Evolutionary conservation across 2,329 filamentous ascomycete genomes (phyloP).

Genomic region (Aspergillus tamarii): DNA sequence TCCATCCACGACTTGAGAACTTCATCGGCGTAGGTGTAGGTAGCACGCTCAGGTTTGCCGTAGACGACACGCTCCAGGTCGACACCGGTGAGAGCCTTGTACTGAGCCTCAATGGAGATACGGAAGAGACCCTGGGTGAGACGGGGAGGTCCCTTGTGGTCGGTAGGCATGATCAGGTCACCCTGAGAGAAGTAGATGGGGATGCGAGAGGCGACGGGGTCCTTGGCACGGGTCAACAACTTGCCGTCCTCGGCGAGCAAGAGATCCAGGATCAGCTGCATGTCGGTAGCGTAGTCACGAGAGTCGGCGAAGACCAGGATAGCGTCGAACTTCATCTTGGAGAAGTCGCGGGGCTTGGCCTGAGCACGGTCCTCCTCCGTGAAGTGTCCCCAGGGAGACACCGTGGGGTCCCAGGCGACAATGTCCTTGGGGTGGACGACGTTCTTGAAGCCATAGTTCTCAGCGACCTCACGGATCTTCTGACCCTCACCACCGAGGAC

Average conservation of each 20-base stretch:
- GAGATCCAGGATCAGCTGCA: conserved; percentile 76
- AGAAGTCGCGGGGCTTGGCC: conserved; percentile 72
- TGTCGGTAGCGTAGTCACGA: conserved; percentile 73
- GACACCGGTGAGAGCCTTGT: conserved; percentile 64
- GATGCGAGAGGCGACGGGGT: conserved; percentile 67
- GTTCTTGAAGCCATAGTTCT: conserved; percentile 74
- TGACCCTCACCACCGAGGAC: conserved; percentile 77
- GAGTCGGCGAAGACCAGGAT: conserved; percentile 77
- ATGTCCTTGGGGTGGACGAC: conserved; percentile 76
- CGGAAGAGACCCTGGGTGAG: conserved; percentile 78
- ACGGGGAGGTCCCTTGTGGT: conserved; percentile 65
- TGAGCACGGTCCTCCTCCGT: conserved; percentile 68
- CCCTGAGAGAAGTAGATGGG: conserved; percentile 75
- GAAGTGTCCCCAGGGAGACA: conserved; percentile 71
- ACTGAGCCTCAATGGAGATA: conserved; percentile 71
- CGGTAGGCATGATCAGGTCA: conserved; percentile 66
- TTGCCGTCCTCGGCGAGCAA: conserved; percentile 69
- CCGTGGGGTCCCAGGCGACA: conserved; percentile 68
- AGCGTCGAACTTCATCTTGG: conserved; percentile 71
- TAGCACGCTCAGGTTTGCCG: conserved; percentile 73
- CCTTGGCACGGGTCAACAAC: conserved; percentile 66
- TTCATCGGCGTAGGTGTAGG: conserved; percentile 79
- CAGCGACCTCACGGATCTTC: conserved; percentile 72
- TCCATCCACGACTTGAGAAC: conserved; percentile 76
- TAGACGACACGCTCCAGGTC: conserved; percentile 77